Evolutionary conservation across 305 asterid species (phyloP), one percentile per base, ranked within the genome.

Genomic region (Solanum chacoense): DNA sequence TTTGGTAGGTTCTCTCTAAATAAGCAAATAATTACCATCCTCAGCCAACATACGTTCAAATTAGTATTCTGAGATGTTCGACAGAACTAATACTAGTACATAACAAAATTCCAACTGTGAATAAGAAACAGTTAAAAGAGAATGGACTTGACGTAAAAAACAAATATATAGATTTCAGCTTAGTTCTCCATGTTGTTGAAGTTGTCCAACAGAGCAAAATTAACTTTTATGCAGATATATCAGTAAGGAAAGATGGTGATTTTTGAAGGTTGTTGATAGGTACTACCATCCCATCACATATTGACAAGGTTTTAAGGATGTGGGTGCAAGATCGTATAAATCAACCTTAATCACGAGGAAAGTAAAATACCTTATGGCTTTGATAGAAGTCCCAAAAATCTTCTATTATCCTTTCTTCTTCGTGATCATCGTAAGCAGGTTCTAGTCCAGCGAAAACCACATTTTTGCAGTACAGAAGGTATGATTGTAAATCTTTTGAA

Each of bases 391-490:
- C 92, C 98, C 97, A 93, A 29, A 95, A 91, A 78, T 92, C 95
- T 84, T 91, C 91, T 88, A 94, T 88, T 74, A 95, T n/a, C 87
- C 88, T 90, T 87, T 92, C 92, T 91, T 95, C 98, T 59, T 92
- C 96, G 18, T 76, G 88, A 90, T 92, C 94, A 87, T 91, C 94
- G 74, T 87, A 87, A 81, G 95, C 91, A 29, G 94, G 94, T 80
- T 85, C 83, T 84, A 91, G 88, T 87, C 94, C 98, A 55, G 98
- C 91, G 90, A 96, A 94, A 45, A 94, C 94, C 69, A 93, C 94
- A 85, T 97, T 96, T 89, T 94, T 94, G 90, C 98, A 96, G 86
- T 93, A 91, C 65, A 91, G 92, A 81, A 97, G 95, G 91, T 97
- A 96, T n/a, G 98, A 71, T 69, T 92, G 88, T 93, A 95, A 92